Percentiles rank a stretch among this genome's conserved stretches.
Evolutionary conservation across 2,329 filamentous ascomycete species (phyloP).

Genomic region (Fusarium sp.): DNA sequence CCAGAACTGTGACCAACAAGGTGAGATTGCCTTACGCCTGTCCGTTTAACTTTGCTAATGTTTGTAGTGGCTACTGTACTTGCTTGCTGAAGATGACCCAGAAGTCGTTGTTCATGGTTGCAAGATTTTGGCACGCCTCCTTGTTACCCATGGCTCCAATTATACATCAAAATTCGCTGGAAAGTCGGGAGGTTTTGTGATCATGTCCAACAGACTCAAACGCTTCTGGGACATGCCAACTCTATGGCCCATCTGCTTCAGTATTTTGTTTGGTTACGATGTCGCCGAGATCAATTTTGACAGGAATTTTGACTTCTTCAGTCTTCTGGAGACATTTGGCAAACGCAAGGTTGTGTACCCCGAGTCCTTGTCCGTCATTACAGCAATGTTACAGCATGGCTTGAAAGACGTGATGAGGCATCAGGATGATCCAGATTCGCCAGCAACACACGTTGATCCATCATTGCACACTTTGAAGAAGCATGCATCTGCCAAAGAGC

Average conservation of each 20-base stretch:
- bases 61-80: conserved; percentile 85
- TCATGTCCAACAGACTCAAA: conserved; percentile 85
- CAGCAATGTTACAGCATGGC: conserved; percentile 87
- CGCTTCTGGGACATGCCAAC: conserved; percentile 89
- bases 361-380: conserved; percentile 83
- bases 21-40: conserved; percentile 57
- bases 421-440: conserved; percentile 70
- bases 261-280: conserved; percentile 87
- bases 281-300: conserved; percentile 80
- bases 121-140: conserved; percentile 84
- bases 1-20: conserved; percentile 94
- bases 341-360: conserved; percentile 77
- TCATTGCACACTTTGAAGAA: conserved; percentile 21
- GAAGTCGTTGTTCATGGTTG: conserved; percentile 84
- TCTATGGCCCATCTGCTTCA: conserved; percentile 89
- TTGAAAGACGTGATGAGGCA: conserved; percentile 76
- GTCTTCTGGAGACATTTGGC: conserved; percentile 79
- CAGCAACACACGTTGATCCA: conserved; percentile 47
- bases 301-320: conserved; percentile 78
- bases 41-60: conserved; percentile 24
- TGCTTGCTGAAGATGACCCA: conserved; percentile 87
- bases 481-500: conserved; percentile 12
- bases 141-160: conserved; percentile 82
- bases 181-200: conserved; percentile 88
- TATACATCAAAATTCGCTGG: conserved; percentile 87